phyloP scores from a whole-genome alignment of 345 rosid species.

The Salix suchowensis region DNA sequence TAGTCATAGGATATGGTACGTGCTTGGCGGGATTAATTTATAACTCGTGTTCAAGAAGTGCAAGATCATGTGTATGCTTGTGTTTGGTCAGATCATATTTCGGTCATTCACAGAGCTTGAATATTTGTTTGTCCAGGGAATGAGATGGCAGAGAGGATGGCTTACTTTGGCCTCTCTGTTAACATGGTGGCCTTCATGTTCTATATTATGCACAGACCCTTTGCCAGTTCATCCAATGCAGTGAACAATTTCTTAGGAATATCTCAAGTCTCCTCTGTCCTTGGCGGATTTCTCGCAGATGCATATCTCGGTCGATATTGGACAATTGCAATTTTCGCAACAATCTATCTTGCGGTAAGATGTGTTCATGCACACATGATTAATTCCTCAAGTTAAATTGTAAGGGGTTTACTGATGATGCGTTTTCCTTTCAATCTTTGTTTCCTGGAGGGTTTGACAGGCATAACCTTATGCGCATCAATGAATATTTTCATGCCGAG shows the following conservation, averaged over 20 bases:
- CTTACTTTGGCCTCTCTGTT: slow-evolving; percentile 84
- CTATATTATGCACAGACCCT: slow-evolving; percentile 81
- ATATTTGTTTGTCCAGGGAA: slow-evolving; percentile 48
- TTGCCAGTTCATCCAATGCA: slow-evolving; percentile 70
- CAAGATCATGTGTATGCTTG: too few relatives aligned
- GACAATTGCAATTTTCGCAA: slow-evolving; percentile 90
- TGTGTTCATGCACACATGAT: too few relatives aligned
- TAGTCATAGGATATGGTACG: too few relatives aligned
- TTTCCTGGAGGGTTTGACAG: slow-evolving; percentile 69
- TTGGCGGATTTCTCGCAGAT: slow-evolving; percentile 92
- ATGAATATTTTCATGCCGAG: slow-evolving; percentile 54
- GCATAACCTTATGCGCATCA: slow-evolving; percentile 71
- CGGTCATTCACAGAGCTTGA: not conserved
- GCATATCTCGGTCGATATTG: slow-evolving; percentile 93
- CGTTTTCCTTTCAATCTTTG: slow-evolving; percentile 6
- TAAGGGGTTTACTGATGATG: not conserved
- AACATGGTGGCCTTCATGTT: slow-evolving; percentile 96
- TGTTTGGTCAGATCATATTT: not conserved
- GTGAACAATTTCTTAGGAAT: slow-evolving; percentile 90
- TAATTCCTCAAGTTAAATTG: not conserved
- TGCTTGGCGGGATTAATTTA: too few relatives aligned
- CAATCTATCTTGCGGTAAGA: slow-evolving; percentile 72
- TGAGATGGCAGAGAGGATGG: slow-evolving; percentile 97
- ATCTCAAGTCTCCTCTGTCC: slow-evolving; percentile 84
- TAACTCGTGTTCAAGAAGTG: too few relatives aligned